Conservation (phyloP, 1,284 basidiomycete species). For the Cutaneotrichosporon mucoides region DNA sequence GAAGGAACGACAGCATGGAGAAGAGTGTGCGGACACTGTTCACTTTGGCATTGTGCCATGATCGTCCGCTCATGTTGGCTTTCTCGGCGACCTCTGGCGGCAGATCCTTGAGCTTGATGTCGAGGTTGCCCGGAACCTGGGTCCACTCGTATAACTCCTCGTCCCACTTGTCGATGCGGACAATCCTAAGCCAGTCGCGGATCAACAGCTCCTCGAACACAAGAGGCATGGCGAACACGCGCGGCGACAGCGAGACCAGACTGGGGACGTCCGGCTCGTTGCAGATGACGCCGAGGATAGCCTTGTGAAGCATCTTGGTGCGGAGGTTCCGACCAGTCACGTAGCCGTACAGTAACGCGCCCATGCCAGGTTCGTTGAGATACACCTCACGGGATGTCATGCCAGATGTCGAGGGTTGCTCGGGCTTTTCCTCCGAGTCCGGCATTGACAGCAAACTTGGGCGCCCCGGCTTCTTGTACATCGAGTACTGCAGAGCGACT, state of each 20-base stretch:
- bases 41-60: conserved; percentile 19
- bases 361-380: conserved; percentile 28
- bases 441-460: background rate
- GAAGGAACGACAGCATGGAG: conserved; percentile 24
- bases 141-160: conserved; percentile 35
- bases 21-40: conserved; percentile 26
- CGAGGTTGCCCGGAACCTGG: conserved; percentile 21
- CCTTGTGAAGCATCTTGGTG: conserved; percentile 27
- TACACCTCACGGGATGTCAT: conserved; percentile 15
- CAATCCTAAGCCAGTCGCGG: conserved; percentile 28
- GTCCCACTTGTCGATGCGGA: conserved; percentile 25
- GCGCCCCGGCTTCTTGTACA: conserved; percentile 9
- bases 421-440: background rate
- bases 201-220: conserved; percentile 38
- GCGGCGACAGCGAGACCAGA: conserved; percentile 22
- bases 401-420: background rate
- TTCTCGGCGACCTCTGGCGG: conserved; percentile 10
- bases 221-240: conserved; percentile 34
- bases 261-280: conserved; percentile 13
- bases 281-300: conserved; percentile 25
- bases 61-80: conserved; percentile 7
- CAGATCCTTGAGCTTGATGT: conserved; percentile 18
- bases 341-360: conserved; percentile 33
- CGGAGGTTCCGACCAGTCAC: conserved; percentile 29
- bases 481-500: conserved; percentile 15